A percentile compares a stretch with the other conserved stretches of the same genome.
These are phyloP conservation scores for Nicotiana benthamiana DNA, from an alignment of 257 asterid species.

Conservation along the genomic window DNA sequence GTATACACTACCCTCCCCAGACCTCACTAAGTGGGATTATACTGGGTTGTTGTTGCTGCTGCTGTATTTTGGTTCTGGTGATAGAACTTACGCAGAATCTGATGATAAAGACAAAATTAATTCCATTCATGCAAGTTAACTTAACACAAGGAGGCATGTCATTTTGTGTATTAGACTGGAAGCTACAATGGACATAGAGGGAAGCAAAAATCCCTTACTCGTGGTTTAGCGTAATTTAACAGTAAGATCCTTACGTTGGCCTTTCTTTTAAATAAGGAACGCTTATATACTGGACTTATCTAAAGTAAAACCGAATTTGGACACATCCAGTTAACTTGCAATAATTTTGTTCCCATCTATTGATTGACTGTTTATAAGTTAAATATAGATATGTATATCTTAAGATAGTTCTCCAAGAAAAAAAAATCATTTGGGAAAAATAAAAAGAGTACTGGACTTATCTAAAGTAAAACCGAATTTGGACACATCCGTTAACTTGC, in stretches of 20 bases:
- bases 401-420: constrained; percentile 2
- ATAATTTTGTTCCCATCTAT: background rate
- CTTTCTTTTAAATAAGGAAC: background rate
- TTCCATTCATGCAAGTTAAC: background rate
- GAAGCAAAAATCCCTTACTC: background rate
- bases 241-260: background rate
- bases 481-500: background rate
- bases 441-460: background rate
- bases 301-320: background rate
- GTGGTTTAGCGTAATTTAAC: background rate
- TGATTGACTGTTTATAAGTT: background rate
- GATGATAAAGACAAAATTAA: background rate
- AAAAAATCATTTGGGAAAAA: constrained; percentile 2
- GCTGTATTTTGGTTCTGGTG: background rate
- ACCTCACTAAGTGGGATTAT: too few relatives aligned
- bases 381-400: background rate
- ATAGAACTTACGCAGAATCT: background rate
- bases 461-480: background rate
- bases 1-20: too few relatives aligned
- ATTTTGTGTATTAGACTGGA: background rate
- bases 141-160: background rate
- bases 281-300: background rate
- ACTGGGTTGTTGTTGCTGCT: too few relatives aligned
- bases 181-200: background rate
- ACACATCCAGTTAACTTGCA: background rate